Conservation (phyloP, 108 stramenopile genomes). For the Craspedostauros australis region DNA sequence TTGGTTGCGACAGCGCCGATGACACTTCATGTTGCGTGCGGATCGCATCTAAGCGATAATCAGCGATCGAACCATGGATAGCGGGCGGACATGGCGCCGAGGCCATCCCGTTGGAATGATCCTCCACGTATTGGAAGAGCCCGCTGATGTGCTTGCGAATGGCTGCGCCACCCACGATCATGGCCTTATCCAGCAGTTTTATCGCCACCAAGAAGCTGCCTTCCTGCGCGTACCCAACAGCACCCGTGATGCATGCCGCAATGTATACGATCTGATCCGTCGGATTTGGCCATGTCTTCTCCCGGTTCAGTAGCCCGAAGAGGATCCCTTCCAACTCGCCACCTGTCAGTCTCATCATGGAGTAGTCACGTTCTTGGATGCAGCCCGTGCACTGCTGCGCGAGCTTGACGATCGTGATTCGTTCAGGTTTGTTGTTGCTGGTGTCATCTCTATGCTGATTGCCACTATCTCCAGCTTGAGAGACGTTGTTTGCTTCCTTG, state of each 20-base stretch:
- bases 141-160: conserved; percentile 2
- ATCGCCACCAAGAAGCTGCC: conserved; percentile 38
- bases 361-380: conserved; percentile 20
- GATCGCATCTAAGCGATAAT: too few relatives aligned
- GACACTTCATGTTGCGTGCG: neutral
- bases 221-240: conserved; percentile 38
- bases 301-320: conserved; percentile 6
- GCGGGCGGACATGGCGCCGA: conserved; percentile 17
- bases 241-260: conserved; percentile 32
- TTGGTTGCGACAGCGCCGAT: conserved; percentile 13
- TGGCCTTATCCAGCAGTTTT: conserved; percentile 37
- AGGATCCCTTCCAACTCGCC: conserved; percentile 19
- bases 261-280: conserved; percentile 31
- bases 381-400: conserved; percentile 3
- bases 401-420: neutral
- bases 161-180: conserved; percentile 42
- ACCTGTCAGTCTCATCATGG: conserved; percentile 20
- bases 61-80: conserved; percentile 10
- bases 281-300: conserved; percentile 22
- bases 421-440: neutral
- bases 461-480: neutral
- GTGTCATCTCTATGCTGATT: neutral
- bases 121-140: conserved; percentile 46
- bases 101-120: conserved; percentile 28
- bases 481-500: neutral